Base-by-base conservation (phyloP, 164 flowering plant species). In the Malania oleifera region DNA sequence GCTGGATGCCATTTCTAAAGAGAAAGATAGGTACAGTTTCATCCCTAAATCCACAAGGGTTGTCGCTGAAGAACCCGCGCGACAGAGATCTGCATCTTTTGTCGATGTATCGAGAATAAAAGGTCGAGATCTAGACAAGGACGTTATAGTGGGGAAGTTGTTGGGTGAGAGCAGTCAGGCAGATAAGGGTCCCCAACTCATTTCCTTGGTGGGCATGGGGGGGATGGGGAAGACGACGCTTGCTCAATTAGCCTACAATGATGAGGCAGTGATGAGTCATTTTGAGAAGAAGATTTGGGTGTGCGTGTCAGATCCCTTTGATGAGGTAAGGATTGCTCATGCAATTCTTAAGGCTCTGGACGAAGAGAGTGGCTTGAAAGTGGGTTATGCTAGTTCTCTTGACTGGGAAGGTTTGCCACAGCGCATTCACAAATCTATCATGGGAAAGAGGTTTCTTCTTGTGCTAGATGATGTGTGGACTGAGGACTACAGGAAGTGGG, bases 191-290 rank as follows among this genome's bases (percentile, higher is more conserved):
- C 48, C 62, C 19, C 49, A 29, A 27, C 24, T 63, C 23, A 43
- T 54, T 6, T 53, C 65, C 19, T 5, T 69, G 3, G 52, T 60
- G 34, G 73, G 73, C 0, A 26, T 54, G 54, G 69, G 65, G 0
- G 73, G 73, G 0, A 49, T 69, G 0, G 69, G 73, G 1, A 69
- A 69, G 26, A 69, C 73, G 13, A 64, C 73, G 0, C 62, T 69
- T 3, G 73, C 65, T 7, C 65, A 60, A 35, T 2, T 60, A 11
- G 64, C 34, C 14, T 69, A 35, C 28, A 29, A 59, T 25, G 31
- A 45, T 20, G 29, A n/a, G 12, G 26, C 13, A 0, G 65, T 64
- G 38, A 43, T 39, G 23, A 7, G 5, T 6, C 39, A 55, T 44
- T 56, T 56, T n/a, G 49, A 40, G 2, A 40, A 40, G 60, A 24